These are phyloP conservation scores for Iberis pinnata DNA, from an alignment of 345 rosid species.

Conservation along the genomic window DNA sequence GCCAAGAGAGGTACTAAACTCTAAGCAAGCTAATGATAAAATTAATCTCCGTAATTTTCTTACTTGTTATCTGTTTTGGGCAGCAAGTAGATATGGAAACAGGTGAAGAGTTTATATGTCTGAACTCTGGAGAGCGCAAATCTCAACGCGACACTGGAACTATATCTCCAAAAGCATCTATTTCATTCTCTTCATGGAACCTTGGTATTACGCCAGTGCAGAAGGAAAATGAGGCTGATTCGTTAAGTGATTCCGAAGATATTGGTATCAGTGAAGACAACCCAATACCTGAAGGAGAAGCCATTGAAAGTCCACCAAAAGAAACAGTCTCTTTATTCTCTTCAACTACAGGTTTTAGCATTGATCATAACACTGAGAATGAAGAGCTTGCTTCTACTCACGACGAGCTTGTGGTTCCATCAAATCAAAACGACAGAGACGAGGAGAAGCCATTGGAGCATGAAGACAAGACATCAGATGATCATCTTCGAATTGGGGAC, in stretches of 20 bases:
- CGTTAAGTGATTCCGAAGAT: conserved; percentile 52
- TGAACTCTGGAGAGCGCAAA: conserved; percentile 45
- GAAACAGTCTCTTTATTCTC: no score
- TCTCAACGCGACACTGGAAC: conserved; percentile 40
- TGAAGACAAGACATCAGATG: no score
- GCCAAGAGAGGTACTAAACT: conserved; percentile 52
- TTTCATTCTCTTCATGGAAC: conserved; percentile 48
- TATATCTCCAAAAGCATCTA: conserved; percentile 40
- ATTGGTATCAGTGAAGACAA: conserved; percentile 11
- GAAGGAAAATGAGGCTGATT: conserved; percentile 34
- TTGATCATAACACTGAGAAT: no score
- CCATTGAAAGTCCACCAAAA: no score
- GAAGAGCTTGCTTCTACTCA: no score
- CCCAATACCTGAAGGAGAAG: no score
- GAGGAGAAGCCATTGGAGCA: no score
- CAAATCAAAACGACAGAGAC: no score
- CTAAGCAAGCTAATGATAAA: neutral
- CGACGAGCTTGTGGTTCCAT: no score
- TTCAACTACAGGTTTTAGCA: no score
- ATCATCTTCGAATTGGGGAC: no score
- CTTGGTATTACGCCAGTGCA: conserved; percentile 33
- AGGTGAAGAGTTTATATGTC: conserved; percentile 43
- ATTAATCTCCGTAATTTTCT: neutral
- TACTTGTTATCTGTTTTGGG: neutral
- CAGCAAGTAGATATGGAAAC: conserved; percentile 51